Evolutionary conservation across 192 early-diverging fungal genomes (phyloP), one percentile per base, ranked within the genome.

Genomic region (Umbelopsis ramanniana): DNA sequence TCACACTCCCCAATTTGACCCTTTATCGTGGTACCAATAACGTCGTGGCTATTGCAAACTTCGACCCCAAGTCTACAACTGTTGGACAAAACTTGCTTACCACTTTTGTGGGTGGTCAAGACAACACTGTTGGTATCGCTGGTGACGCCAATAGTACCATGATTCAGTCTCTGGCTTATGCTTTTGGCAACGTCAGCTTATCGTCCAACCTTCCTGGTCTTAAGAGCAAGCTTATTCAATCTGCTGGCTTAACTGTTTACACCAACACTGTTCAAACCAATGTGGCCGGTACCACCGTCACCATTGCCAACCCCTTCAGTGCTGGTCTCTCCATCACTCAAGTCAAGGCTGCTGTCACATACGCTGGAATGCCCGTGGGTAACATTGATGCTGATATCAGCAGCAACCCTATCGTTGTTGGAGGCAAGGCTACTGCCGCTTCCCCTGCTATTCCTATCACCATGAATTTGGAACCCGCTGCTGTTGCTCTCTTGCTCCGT

Each of bases 271-370:
- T 74, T 12, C 55, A 63, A 52, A 84, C 78, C 35, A 78, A 77
- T 33, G 55, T 83, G 37, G 84, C 85, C 57, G 57, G 67, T 53
- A 78, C 80, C 14, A 73, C 55, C 14, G 82, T 88, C 47, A 72
- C 73, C 5, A 67, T 88, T 50, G 76, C 81, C 38, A 85, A 88
- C 70, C 87, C 87, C n/a, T 86, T 88, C 72, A 43, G 68, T 45
- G 76, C 85, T 47, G 73, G 76, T 19, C 60, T 88, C 63, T 69
- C 74, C 29, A 85, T 88, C 71, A 74, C 63, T 33, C 76, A 69
- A 12, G 77, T 89, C 73, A 70, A 81, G 45, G 74, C 83, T 45
- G 76, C 77, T 38, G 79, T 83, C 46, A 57, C 72, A 38, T 85
- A 78, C 29, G 74, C 78, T 10, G 81, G 77, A 21, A 72, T 77